These are phyloP conservation scores for Fusarium longipes DNA, from an alignment of 2,329 filamentous ascomycete genomes.

Conservation along the genomic window DNA sequence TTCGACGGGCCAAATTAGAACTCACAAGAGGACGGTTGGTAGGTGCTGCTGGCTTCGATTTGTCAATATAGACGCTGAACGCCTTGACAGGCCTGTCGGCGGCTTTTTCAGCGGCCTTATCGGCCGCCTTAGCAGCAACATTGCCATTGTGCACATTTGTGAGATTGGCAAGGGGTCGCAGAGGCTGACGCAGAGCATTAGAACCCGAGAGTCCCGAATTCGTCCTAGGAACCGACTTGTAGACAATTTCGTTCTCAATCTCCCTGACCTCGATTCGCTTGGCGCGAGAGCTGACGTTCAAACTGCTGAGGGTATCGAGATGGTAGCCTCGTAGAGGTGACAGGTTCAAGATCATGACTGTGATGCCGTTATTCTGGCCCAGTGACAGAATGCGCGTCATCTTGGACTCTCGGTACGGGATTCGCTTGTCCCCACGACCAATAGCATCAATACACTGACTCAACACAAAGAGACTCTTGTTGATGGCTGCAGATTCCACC, in stretches of 20 bases:
- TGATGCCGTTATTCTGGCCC: conserved; percentile 94
- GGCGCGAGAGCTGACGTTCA: conserved; percentile 94
- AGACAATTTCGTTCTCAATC: conserved; percentile 94
- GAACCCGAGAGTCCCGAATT: conserved; percentile 53
- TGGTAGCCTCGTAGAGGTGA: conserved; percentile 93
- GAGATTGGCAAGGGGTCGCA: conserved; percentile 79
- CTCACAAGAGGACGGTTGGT: conserved; percentile 50
- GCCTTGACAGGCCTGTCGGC: conserved; percentile 79
- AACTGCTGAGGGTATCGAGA: conserved; percentile 89
- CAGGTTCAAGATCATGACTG: conserved; percentile 95
- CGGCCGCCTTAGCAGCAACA: conserved; percentile 59
- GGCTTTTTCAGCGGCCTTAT: conserved; percentile 44
- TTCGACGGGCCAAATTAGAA: conserved; percentile 50
- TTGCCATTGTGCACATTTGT: conserved; percentile 77
- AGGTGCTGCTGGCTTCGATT: conserved; percentile 60
- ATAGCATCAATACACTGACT: conserved; percentile 97
- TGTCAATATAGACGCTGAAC: conserved; percentile 89
- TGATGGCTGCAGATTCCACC: conserved; percentile 96
- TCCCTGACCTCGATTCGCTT: conserved; percentile 97
- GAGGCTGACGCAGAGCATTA: conserved; percentile 73
- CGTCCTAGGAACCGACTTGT: conserved; percentile 77
- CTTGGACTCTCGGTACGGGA: conserved; percentile 94
- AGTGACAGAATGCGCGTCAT: conserved; percentile 95
- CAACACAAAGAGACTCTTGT: conserved; percentile 94
- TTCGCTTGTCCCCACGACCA: conserved; percentile 76